These are phyloP conservation scores for Blastobotrys apis DNA, from an alignment of 1,139 yeast genomes.

Conservation along the genomic window DNA sequence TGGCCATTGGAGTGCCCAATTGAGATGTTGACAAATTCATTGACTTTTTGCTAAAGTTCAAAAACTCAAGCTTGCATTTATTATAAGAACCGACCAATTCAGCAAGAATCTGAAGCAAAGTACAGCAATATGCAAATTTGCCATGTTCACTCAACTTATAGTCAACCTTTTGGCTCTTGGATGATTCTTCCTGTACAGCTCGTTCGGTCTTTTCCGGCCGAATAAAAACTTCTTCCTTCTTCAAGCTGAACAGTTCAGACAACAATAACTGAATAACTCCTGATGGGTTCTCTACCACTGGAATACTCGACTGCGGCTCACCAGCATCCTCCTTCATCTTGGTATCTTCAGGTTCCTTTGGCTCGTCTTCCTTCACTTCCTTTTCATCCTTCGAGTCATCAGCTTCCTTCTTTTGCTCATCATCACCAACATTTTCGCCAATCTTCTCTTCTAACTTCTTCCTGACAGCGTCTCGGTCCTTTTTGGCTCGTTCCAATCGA, in stretches of 20 bases:
- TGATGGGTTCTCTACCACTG: conserved; percentile 38
- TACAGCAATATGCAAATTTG: conserved; percentile 61
- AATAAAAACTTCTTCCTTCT: conserved; percentile 30
- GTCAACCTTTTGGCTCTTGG: conserved; percentile 16
- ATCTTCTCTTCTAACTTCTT: conserved; percentile 4
- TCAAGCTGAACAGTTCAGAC: conserved; percentile 54
- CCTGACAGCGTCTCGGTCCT: conserved; percentile 3
- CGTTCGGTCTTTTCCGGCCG: conserved; percentile 24
- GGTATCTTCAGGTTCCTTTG: conserved; percentile 29
- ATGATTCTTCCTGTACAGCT: conserved; percentile 21
- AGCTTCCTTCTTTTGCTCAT: conserved; percentile 7
- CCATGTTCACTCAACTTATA: conserved; percentile 37
- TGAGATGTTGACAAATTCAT: conserved; percentile 13
- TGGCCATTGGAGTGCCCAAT: conserved; percentile 25
- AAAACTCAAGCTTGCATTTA: conserved; percentile 74
- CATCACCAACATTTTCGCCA: background rate
- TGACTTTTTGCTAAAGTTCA: conserved; percentile 65
- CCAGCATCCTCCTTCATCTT: conserved; percentile 20
- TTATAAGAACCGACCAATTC: conserved; percentile 78
- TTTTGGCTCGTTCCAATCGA: conserved; percentile 14
- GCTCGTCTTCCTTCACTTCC: background rate
- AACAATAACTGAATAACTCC: conserved; percentile 62
- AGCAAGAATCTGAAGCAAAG: conserved; percentile 60
- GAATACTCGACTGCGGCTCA: conserved; percentile 10
- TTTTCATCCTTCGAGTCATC: background rate